Percentiles rank a stretch among this genome's conserved stretches.
These are phyloP conservation scores for Platanus orientalis DNA, from an alignment of 164 flowering plant species.

Conservation along the genomic window DNA sequence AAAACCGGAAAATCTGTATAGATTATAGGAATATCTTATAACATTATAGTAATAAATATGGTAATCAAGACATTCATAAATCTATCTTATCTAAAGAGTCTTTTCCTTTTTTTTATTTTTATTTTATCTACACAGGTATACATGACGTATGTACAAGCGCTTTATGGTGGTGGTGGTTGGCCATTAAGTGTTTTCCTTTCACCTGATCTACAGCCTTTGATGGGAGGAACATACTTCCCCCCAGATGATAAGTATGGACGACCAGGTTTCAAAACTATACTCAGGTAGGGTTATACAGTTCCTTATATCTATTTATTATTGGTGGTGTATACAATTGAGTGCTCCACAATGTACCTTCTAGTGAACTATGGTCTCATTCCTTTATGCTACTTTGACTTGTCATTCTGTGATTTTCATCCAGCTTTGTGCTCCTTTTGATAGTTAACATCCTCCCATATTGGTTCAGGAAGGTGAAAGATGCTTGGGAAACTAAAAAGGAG, in stretches of 20 bases:
- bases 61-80: too few relatives aligned
- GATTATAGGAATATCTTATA: too few relatives aligned
- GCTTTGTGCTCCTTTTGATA: neutral
- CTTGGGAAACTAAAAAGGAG: conserved; percentile 80
- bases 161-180: conserved; percentile 99
- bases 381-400: neutral
- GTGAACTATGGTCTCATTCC: neutral
- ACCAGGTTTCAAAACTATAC: conserved; percentile 87
- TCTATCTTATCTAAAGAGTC: too few relatives aligned
- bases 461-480: conserved; percentile 79
- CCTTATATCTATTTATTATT: neutral
- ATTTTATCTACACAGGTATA: conserved; percentile 52
- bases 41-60: too few relatives aligned
- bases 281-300: conserved; percentile 42
- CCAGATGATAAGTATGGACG: conserved; percentile 90
- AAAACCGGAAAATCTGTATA: too few relatives aligned
- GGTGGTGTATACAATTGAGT: neutral
- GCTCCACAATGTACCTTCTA: neutral
- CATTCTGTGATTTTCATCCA: too few relatives aligned
- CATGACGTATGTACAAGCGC: conserved; percentile 96
- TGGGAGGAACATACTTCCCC: conserved; percentile 98
- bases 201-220: conserved; percentile 89
- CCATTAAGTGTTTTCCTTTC: conserved; percentile 85
- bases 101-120: too few relatives aligned
- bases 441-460: conserved; percentile 1